These are phyloP conservation scores for Kodamaea derodonti DNA, from an alignment of 1,139 yeast species.

Conservation along the genomic window DNA sequence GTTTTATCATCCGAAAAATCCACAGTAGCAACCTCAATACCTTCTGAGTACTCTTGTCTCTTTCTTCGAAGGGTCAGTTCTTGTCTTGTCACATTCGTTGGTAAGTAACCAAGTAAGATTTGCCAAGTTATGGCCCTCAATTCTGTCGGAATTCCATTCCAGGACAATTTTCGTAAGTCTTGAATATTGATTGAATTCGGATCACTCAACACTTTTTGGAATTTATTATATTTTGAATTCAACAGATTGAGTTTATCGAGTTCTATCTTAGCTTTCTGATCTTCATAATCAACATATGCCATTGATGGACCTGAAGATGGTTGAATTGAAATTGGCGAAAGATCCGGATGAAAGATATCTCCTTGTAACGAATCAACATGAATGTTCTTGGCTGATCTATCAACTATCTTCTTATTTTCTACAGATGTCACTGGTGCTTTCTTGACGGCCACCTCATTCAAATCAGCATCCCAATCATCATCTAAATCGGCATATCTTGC, in stretches of 20 bases:
- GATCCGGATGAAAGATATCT: constrained; percentile 1
- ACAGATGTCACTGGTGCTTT: neutral
- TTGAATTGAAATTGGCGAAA: constrained; percentile 3
- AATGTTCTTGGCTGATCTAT: neutral
- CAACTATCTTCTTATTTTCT: neutral
- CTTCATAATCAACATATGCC: constrained; percentile 28
- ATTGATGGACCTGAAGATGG: constrained; percentile 19
- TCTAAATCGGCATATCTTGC: constrained; percentile 59
- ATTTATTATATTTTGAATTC: constrained; percentile 61
- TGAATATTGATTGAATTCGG: constrained; percentile 51
- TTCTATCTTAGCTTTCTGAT: constrained; percentile 37
- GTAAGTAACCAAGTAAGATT: constrained; percentile 80
- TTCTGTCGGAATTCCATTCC: constrained; percentile 91
- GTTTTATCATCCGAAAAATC: constrained; percentile 53
- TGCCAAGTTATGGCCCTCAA: constrained; percentile 89
- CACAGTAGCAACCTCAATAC: constrained; percentile 39
- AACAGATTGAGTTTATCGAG: constrained; percentile 56
- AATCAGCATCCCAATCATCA: constrained; percentile 90
- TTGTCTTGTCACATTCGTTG: constrained; percentile 78
- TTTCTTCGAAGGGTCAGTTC: constrained; percentile 67
- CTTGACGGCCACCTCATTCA: constrained; percentile 44
- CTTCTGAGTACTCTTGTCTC: constrained; percentile 81
- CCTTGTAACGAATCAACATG: neutral
- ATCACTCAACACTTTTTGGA: constrained; percentile 58
- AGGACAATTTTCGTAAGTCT: constrained; percentile 73